Conservation (phyloP, 129 eudicot species). For the Kitagawia praeruptora region DNA sequence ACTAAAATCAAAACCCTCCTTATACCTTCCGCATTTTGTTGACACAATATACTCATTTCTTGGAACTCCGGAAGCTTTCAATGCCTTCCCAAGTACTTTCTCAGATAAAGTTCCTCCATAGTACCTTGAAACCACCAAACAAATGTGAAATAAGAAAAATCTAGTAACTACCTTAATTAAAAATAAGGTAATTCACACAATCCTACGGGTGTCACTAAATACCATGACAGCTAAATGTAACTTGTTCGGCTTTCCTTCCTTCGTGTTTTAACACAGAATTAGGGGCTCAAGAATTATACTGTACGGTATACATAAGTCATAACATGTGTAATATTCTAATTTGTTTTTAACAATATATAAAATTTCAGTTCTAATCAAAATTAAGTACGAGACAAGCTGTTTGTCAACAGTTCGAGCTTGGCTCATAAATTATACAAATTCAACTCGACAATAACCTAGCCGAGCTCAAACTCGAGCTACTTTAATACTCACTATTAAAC, state of each 20-base stretch:
- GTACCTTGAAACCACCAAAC: constrained; percentile 32
- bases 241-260: neutral
- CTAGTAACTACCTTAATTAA: neutral
- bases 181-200: neutral
- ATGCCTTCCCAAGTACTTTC: constrained; percentile 64
- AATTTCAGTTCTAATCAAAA: neutral
- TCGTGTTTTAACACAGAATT: no score
- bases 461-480: neutral
- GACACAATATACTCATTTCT: constrained; percentile 76
- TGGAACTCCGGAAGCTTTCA: constrained; percentile 73
- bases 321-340: neutral
- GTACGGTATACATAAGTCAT: neutral
- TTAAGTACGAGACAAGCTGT: neutral
- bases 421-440: neutral
- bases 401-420: neutral
- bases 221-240: neutral
- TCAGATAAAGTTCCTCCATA: constrained; percentile 93
- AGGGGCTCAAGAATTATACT: neutral
- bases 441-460: neutral
- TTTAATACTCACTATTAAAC: neutral
- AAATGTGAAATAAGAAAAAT: neutral
- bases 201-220: neutral
- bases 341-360: no score
- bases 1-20: constrained; percentile 90
- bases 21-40: constrained; percentile 86